phyloP scores from a whole-genome alignment of 2,329 filamentous ascomycete genomes.

The Ceratocystis papillata region DNA sequence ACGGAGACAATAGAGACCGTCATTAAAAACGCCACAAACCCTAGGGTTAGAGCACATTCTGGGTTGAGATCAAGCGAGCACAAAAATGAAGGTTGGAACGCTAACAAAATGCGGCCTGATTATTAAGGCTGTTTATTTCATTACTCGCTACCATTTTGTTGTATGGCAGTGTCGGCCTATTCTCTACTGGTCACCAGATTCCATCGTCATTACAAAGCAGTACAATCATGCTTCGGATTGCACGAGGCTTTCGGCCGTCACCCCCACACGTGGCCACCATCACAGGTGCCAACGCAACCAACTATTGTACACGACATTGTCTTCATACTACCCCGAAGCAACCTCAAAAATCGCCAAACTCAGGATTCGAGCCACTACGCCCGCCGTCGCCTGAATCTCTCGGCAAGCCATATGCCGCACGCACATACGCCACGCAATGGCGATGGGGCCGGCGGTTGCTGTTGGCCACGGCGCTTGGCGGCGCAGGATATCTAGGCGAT shows the following conservation, averaged over 20 bases:
- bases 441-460: conserved; percentile 69
- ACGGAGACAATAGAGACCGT: no score
- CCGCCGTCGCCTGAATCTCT: conserved; percentile 72
- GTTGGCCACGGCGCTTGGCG: conserved; percentile 49
- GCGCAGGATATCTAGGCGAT: conserved; percentile 58
- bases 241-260: neutral
- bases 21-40: neutral
- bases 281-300: no score
- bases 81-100: neutral
- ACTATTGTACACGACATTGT: neutral
- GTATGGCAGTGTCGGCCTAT: neutral
- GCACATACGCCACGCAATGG: conserved; percentile 40
- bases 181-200: neutral
- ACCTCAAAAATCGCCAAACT: neutral
- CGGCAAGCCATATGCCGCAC: conserved; percentile 50
- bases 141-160: neutral
- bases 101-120: neutral
- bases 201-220: neutral
- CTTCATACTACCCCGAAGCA: neutral
- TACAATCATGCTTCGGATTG: neutral
- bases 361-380: conserved; percentile 50
- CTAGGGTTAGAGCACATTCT: neutral
- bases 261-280: neutral
- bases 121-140: neutral
- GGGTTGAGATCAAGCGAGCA: neutral